These are phyloP conservation scores for Fusarium burgessii DNA, from an alignment of 2,329 filamentous ascomycete species.

Conservation along the genomic window DNA sequence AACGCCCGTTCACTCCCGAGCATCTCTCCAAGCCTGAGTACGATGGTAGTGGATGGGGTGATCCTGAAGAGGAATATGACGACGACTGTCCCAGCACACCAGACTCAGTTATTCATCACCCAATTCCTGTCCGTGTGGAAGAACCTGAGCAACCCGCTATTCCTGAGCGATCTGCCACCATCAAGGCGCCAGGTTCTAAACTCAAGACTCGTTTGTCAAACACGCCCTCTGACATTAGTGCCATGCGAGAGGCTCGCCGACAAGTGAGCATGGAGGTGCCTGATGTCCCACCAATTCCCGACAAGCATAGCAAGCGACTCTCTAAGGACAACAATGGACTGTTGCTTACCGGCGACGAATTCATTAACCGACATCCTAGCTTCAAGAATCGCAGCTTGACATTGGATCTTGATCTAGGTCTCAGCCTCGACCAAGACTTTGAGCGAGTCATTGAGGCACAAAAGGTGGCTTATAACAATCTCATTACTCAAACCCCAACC, in stretches of 20 bases:
- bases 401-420: conserved; percentile 82
- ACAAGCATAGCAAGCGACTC: conserved; percentile 68
- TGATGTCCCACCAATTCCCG: conserved; percentile 69
- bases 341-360: conserved; percentile 54
- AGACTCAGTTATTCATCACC: conserved; percentile 89
- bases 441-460: conserved; percentile 94
- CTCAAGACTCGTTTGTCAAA: conserved; percentile 90
- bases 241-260: conserved; percentile 88
- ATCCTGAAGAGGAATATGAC: conserved; percentile 63
- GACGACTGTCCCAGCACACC: conserved; percentile 77
- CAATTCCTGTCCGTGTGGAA: conserved; percentile 60
- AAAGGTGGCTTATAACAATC: conserved; percentile 75
- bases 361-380: conserved; percentile 74
- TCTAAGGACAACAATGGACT: conserved; percentile 61
- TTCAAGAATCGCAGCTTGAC: conserved; percentile 87
- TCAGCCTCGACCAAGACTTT: conserved; percentile 92
- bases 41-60: conserved; percentile 71
- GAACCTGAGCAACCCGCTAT: conserved; percentile 67
- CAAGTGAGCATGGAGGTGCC: conserved; percentile 83
- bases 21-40: conserved; percentile 71
- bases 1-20: conserved; percentile 63
- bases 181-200: conserved; percentile 87
- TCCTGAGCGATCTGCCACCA: conserved; percentile 86
- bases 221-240: conserved; percentile 83
- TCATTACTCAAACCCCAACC: conserved; percentile 40